Conservation (phyloP, 2,329 filamentous ascomycete genomes). For the Pyricularia pennisetigena region DNA sequence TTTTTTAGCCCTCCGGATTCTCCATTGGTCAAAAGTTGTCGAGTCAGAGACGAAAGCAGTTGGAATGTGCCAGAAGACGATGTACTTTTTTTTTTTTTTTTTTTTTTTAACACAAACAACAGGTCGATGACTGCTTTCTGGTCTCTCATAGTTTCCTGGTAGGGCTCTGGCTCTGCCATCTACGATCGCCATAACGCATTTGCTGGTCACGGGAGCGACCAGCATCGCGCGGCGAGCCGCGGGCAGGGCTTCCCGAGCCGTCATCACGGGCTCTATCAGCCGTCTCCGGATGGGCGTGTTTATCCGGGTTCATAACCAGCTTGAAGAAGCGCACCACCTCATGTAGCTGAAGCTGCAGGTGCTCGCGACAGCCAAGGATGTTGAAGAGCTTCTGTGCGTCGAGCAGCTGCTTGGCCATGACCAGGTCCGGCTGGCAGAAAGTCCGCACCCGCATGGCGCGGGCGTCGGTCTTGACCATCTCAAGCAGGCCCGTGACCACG, state of each 20-base stretch:
- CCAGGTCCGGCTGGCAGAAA: constrained; percentile 47
- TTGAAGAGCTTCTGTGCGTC: constrained; percentile 41
- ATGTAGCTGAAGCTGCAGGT: constrained; percentile 33
- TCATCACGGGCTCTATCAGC: neutral
- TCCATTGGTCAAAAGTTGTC: neutral
- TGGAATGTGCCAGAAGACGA: neutral
- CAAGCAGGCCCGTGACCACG: constrained; percentile 36
- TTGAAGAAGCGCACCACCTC: constrained; percentile 46
- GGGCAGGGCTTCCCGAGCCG: neutral
- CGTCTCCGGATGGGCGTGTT: constrained; percentile 9
- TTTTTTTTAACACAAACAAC: neutral
- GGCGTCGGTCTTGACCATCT: constrained; percentile 42
- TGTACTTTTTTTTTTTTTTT: too few species aligned
- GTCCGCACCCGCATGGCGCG: constrained; percentile 42
- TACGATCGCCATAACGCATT: neutral
- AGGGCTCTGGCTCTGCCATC: neutral
- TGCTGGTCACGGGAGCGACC: neutral
- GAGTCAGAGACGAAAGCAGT: neutral
- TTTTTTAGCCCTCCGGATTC: neutral
- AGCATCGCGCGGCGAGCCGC: neutral
- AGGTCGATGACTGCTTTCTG: neutral
- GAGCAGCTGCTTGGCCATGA: constrained; percentile 46
- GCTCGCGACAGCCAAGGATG: constrained; percentile 33
- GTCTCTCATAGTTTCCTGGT: neutral
- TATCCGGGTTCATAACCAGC: constrained; percentile 37